Conservation (phyloP, 768 basidiomycete species). For the Boletellus ananas region DNA sequence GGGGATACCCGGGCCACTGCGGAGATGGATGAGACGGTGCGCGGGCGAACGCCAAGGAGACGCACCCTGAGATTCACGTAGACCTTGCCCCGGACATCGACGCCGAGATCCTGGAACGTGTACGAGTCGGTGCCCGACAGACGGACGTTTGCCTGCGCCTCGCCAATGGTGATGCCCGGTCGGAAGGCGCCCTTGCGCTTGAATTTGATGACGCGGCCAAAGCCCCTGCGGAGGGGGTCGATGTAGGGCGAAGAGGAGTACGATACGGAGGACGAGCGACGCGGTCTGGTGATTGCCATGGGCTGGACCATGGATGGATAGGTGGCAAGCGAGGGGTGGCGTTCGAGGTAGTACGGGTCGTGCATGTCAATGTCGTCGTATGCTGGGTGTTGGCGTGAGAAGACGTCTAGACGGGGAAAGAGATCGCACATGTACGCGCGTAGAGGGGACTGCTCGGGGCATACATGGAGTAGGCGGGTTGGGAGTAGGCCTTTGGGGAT, state of each 20-base stretch:
- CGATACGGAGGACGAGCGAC: slow-evolving; percentile 41
- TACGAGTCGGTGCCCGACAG: slow-evolving; percentile 63
- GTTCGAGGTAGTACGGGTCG: slow-evolving; percentile 47
- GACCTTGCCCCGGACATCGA: slow-evolving; percentile 58
- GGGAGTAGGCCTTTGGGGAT: slow-evolving; percentile 15
- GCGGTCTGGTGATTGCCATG: slow-evolving; percentile 20
- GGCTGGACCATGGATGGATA: slow-evolving; percentile 26
- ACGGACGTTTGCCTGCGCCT: slow-evolving; percentile 61
- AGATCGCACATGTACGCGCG: slow-evolving; percentile 38
- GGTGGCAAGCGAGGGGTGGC: slow-evolving; percentile 15
- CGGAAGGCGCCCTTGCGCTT: slow-evolving; percentile 67
- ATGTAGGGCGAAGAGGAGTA: slow-evolving; percentile 34
- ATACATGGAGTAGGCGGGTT: slow-evolving; percentile 47
- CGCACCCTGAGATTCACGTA: slow-evolving; percentile 59
- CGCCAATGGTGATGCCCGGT: slow-evolving; percentile 61
- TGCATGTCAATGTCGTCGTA: slow-evolving; percentile 52
- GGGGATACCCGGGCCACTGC: slow-evolving; percentile 68
- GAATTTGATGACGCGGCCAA: slow-evolving; percentile 60
- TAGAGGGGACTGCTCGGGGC: slow-evolving; percentile 40
- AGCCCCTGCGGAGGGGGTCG: slow-evolving; percentile 47
- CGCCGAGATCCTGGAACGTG: slow-evolving; percentile 58
- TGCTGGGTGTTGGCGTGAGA: slow-evolving; percentile 28
- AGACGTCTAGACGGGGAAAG: background rate
- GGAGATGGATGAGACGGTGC: background rate
- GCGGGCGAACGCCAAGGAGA: slow-evolving; percentile 3